Evolutionary conservation across 2,329 filamentous ascomycete genomes (phyloP).

Genomic region (Colletotrichum sp.): DNA sequence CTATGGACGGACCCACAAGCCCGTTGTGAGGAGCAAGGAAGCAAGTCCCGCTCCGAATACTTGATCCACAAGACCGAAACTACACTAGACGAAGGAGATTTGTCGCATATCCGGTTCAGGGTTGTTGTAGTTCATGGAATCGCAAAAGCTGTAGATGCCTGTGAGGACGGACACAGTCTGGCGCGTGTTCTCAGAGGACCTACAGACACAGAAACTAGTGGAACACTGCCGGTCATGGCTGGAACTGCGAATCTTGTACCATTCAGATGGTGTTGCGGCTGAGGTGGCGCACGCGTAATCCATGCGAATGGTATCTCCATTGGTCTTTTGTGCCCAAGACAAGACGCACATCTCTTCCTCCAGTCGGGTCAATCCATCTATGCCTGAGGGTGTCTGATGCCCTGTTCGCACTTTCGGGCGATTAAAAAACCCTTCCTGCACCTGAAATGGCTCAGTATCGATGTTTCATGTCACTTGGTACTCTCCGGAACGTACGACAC

Average conservation of each 20-base stretch:
- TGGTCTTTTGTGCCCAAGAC: background rate
- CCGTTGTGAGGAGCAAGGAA: background rate
- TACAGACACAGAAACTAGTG: too few species aligned
- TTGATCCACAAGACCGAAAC: background rate
- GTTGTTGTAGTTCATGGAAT: background rate
- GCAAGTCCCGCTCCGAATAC: background rate
- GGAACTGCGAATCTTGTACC: background rate
- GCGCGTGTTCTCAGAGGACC: background rate
- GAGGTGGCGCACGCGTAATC: background rate
- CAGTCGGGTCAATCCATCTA: background rate
- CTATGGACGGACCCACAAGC: background rate
- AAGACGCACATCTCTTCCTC: background rate
- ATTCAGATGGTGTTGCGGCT: background rate
- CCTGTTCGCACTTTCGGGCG: background rate
- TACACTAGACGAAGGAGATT: background rate
- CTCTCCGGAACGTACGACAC: background rate
- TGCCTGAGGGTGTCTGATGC: background rate
- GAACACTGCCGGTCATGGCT: background rate
- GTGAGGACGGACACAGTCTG: background rate
- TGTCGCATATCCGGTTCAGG: background rate
- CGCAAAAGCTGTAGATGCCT: background rate
- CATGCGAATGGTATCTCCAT: background rate
- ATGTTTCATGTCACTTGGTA: background rate
- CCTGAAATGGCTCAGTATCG: background rate
- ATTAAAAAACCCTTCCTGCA: background rate